Conservation (phyloP, 768 basidiomycete genomes). For the Leccinum uliginosum region DNA sequence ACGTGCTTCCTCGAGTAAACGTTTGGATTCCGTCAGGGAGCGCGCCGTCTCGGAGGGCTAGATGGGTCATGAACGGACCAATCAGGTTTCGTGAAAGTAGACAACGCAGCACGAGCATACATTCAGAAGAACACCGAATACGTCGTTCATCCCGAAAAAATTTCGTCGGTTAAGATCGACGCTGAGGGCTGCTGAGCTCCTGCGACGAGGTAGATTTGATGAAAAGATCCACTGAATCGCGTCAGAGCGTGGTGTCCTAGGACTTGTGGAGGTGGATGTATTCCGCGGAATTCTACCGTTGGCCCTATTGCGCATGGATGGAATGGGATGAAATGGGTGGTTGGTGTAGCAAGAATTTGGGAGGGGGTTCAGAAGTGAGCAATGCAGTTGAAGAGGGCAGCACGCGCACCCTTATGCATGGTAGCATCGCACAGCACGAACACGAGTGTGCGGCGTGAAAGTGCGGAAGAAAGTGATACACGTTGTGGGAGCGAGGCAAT, state of each 20-base stretch:
- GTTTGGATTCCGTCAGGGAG: slow-evolving; percentile 73
- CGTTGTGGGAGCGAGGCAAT: slow-evolving; percentile 24
- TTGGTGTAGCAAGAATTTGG: slow-evolving; percentile 3
- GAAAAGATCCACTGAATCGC: slow-evolving; percentile 74
- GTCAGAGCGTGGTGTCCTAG: slow-evolving; percentile 30
- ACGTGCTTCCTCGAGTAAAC: slow-evolving; percentile 72
- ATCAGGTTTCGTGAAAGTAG: slow-evolving; percentile 5
- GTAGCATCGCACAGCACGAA: slow-evolving; percentile 23
- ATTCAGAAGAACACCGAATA: slow-evolving; percentile 69
- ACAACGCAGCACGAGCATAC: slow-evolving; percentile 38
- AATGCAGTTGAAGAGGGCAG: slow-evolving; percentile 17
- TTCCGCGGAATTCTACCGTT: slow-evolving; percentile 24
- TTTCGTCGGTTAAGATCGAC: slow-evolving; percentile 61
- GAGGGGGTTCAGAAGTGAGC: slow-evolving; percentile 9
- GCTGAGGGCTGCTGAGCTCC: slow-evolving; percentile 56
- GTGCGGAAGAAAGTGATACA: slow-evolving; percentile 17
- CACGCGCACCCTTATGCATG: slow-evolving; percentile 26
- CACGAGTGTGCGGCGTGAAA: slow-evolving; percentile 32
- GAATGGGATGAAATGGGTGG: slow-evolving; percentile 5
- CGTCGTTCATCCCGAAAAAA: slow-evolving; percentile 78
- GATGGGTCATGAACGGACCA: slow-evolving; percentile 8
- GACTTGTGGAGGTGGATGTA: slow-evolving; percentile 18
- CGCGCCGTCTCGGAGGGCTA: slow-evolving; percentile 79
- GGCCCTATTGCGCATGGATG: slow-evolving; percentile 25
- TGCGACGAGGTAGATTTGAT: slow-evolving; percentile 61